A percentile compares a stretch with the other conserved stretches of the same genome.
Conservation (phyloP, 805 yeast genomes). For the Hanseniaspora hatyaiensis region DNA sequence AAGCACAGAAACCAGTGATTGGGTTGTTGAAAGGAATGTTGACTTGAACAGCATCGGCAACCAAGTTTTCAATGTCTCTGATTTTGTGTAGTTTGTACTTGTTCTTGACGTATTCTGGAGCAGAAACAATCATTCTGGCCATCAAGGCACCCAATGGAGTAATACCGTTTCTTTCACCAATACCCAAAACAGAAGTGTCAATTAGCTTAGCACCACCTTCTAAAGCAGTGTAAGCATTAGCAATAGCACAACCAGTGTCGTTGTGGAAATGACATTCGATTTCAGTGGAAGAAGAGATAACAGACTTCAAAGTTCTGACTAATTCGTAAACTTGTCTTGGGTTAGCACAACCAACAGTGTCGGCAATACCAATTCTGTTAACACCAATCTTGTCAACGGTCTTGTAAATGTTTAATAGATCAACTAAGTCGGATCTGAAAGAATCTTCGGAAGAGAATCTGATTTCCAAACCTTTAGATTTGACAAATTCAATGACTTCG, state of each 20-base stretch:
- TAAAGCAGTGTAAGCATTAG: slow-evolving; percentile 94
- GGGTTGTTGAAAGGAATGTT: slow-evolving; percentile 97
- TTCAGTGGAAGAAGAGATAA: slow-evolving; percentile 90
- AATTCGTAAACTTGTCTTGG: slow-evolving; percentile 98
- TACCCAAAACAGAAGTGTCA: slow-evolving; percentile 92
- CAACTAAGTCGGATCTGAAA: slow-evolving; percentile 92
- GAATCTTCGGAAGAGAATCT: slow-evolving; percentile 96
- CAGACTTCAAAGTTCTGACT: slow-evolving; percentile 83
- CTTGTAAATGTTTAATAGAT: slow-evolving; percentile 84
- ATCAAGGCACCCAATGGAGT: slow-evolving; percentile 94
- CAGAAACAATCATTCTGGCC: slow-evolving; percentile 99
- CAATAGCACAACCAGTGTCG: slow-evolving; percentile 98
- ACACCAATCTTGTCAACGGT: slow-evolving; percentile 97
- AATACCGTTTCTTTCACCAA: slow-evolving; percentile 98
- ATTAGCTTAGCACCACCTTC: slow-evolving; percentile 95
- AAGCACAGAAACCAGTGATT: slow-evolving; percentile 98
- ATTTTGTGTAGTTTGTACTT: slow-evolving; percentile 92
- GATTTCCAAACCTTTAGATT: slow-evolving; percentile 91
- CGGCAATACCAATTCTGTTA: slow-evolving; percentile 97
- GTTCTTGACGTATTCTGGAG: slow-evolving; percentile 86
- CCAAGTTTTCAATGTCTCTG: slow-evolving; percentile 88
- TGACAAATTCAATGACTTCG: slow-evolving; percentile 94
- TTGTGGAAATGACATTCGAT: slow-evolving; percentile 98
- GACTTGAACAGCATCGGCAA: slow-evolving; percentile 94
- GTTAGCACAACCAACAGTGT: slow-evolving; percentile 97